phyloP scores from a whole-genome alignment of 176 grass and related monocot species.

The Musa beccarii region DNA sequence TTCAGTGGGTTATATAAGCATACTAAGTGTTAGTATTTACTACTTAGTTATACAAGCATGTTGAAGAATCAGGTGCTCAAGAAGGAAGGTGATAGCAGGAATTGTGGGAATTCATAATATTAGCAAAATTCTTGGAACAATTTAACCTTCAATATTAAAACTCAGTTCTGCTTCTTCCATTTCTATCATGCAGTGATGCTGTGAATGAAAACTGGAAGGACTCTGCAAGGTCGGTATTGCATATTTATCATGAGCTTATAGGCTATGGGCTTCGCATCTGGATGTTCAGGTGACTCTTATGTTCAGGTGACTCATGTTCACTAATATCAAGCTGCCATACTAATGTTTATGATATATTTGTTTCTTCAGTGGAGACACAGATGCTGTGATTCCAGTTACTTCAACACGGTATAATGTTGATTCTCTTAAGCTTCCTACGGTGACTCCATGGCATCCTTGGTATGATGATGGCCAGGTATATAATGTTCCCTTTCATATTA shows the following conservation, averaged over 20 bases:
- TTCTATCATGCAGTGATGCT: conserved; percentile 36
- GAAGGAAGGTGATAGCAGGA: neutral
- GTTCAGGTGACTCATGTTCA: neutral
- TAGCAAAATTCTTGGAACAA: neutral
- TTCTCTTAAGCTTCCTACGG: conserved; percentile 78
- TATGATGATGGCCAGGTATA: conserved; percentile 84
- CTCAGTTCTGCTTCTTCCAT: neutral
- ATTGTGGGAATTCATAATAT: neutral
- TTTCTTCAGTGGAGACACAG: conserved; percentile 77
- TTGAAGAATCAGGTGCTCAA: neutral
- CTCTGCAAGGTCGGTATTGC: conserved; percentile 62
- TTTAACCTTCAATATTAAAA: neutral
- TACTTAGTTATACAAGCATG: neutral
- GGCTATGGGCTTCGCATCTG: conserved; percentile 79
- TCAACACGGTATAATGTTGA: conserved; percentile 77
- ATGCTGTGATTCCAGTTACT: conserved; percentile 86
- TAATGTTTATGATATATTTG: neutral
- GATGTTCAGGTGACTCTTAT: conserved; percentile 85
- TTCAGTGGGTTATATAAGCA: neutral
- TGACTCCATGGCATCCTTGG: conserved; percentile 81
- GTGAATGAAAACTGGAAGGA: conserved; percentile 69
- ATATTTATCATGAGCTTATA: conserved; percentile 91
- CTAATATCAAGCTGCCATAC: neutral
- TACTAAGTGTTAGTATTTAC: neutral
- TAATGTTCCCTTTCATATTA: neutral